Conservation (phyloP, 768 basidiomycete genomes). For the Sporobolomyces roseus region DNA sequence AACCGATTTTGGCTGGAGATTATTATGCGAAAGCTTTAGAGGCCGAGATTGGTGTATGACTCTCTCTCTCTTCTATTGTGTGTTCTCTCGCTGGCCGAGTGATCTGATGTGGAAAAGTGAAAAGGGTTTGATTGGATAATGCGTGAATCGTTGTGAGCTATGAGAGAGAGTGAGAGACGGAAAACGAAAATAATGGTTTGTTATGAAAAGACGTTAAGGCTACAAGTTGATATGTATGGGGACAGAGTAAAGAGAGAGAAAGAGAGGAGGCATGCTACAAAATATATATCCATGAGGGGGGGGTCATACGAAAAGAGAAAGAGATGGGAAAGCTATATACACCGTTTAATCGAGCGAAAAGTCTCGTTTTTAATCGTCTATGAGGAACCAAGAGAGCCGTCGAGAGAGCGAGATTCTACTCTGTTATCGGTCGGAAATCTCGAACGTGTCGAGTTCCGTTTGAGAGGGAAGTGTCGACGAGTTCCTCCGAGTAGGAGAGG, state of each 20-base stretch:
- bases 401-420: background rate
- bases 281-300: no score
- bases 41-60: slow-evolving; percentile 26
- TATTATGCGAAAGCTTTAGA: slow-evolving; percentile 33
- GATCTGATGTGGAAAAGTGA: no score
- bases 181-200: background rate
- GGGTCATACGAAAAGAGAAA: no score
- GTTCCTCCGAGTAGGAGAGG: background rate
- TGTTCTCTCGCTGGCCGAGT: background rate
- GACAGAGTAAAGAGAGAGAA: background rate
- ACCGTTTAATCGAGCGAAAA: background rate
- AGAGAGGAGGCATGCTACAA: no score
- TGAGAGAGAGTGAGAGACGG: no score
- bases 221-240: background rate
- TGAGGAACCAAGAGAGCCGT: background rate
- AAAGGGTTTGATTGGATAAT: no score
- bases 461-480: background rate
- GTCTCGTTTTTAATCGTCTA: background rate
- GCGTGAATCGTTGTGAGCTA: no score
- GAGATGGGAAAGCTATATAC: slow-evolving; percentile 1
- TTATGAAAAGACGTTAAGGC: no score
- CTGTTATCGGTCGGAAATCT: slow-evolving; percentile 11
- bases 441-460: slow-evolving; percentile 16
- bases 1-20: slow-evolving; percentile 27
- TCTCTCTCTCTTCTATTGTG: background rate